Evolutionary conservation across 441 rosid species (phyloP).

Genomic region (Isatis lusitanica): DNA sequence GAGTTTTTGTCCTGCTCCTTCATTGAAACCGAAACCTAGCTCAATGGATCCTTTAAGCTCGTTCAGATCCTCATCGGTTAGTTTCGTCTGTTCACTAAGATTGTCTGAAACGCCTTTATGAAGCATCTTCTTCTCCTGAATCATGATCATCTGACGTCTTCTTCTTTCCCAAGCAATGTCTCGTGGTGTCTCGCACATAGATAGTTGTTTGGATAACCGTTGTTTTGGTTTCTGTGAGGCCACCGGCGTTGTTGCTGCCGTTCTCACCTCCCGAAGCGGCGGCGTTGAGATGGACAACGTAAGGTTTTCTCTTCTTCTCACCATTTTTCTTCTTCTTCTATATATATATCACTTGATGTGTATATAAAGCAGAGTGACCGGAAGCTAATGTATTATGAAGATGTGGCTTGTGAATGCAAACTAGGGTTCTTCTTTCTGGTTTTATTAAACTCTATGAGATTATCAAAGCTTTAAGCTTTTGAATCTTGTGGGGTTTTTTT

Average conservation of each 20-base stretch:
- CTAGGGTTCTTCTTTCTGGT: not conserved
- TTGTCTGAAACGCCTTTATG: conserved; percentile 32
- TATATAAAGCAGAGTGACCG: not conserved
- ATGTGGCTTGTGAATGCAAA: conserved; percentile 7
- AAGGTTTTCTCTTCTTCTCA: conserved; percentile 24
- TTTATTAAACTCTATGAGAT: not conserved
- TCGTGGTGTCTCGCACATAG: conserved; percentile 71
- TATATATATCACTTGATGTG: not conserved
- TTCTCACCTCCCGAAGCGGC: not conserved
- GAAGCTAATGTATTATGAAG: conserved; percentile 8
- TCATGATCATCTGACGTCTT: conserved; percentile 56
- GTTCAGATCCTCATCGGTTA: conserved; percentile 81
- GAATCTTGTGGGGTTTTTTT: conserved; percentile 5
- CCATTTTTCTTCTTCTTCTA: not conserved
- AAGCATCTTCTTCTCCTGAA: conserved; percentile 44
- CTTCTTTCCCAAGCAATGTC: conserved; percentile 87
- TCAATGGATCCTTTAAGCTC: conserved; percentile 91
- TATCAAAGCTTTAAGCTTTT: conserved; percentile 14
- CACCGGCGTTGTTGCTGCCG: conserved; percentile 53
- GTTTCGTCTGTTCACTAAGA: conserved; percentile 25
- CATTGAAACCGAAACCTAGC: conserved; percentile 85
- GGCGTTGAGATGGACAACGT: conserved; percentile 17
- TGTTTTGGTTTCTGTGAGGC: conserved; percentile 52
- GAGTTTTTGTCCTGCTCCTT: conserved; percentile 67
- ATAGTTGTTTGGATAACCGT: conserved; percentile 64